phyloP scores from a whole-genome alignment of 2,329 filamentous ascomycete species.

The Drechslera avenae region DNA sequence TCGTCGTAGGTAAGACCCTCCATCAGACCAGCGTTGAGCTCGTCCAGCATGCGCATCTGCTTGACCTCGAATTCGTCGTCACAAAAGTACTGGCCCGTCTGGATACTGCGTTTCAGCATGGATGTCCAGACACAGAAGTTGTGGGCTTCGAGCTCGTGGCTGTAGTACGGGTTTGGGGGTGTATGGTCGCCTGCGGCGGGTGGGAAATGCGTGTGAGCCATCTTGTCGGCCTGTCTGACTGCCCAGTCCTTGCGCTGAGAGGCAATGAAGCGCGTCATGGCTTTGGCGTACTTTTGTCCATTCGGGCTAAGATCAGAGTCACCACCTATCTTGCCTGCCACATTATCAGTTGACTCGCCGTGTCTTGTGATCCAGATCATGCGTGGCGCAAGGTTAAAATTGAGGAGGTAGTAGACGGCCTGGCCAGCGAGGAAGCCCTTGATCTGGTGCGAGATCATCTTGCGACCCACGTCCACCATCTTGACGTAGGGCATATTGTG shows the following conservation, averaged over 20 bases:
- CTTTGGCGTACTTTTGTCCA: conserved; percentile 77
- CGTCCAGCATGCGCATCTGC: conserved; percentile 97
- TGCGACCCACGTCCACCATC: conserved; percentile 97
- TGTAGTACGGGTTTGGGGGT: conserved; percentile 87
- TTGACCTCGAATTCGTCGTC: conserved; percentile 95
- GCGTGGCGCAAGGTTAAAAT: conserved; percentile 92
- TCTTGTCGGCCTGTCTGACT: conserved; percentile 77
- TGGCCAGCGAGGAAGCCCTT: conserved; percentile 90
- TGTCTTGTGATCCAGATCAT: conserved; percentile 99
- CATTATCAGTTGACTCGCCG: conserved; percentile 88
- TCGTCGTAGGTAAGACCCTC: conserved; percentile 95
- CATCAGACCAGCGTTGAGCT: conserved; percentile 89
- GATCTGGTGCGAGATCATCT: conserved; percentile 87
- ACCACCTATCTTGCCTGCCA: conserved; percentile 85
- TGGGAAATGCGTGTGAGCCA: conserved; percentile 80
- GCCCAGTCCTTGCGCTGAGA: conserved; percentile 82
- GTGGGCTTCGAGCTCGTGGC: conserved; percentile 63
- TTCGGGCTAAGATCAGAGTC: conserved; percentile 83
- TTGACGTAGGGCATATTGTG: conserved; percentile 93
- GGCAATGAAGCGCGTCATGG: conserved; percentile 83
- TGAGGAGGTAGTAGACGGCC: conserved; percentile 92
- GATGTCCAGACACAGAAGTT: conserved; percentile 98
- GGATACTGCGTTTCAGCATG: conserved; percentile 88
- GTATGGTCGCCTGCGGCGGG: conserved; percentile 89
- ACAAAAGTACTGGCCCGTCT: conserved; percentile 88